These are phyloP conservation scores for Nakazawaea wyomingensis DNA, from an alignment of 805 yeast species.

Conservation along the genomic window DNA sequence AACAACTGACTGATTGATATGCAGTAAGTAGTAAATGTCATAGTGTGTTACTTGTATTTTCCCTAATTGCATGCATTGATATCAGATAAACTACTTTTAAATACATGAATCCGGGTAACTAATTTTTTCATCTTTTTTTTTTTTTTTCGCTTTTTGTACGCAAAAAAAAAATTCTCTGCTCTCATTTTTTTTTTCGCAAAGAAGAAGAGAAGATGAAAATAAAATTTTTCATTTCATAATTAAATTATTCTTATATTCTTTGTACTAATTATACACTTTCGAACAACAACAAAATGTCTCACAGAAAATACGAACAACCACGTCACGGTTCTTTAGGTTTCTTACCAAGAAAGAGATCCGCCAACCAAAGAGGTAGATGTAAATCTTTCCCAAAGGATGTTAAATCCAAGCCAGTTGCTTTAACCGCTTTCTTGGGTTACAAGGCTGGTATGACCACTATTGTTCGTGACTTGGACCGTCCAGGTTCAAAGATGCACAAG, in stretches of 20 bases:
- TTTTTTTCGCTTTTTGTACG: too few species aligned
- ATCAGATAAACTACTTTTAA: too few species aligned
- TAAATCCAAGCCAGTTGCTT: slow-evolving; percentile 94
- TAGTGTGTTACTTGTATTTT: too few species aligned
- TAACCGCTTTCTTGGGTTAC: slow-evolving; percentile 99
- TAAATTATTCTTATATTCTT: neutral
- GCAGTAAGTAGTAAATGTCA: too few species aligned
- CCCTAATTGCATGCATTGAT: too few species aligned
- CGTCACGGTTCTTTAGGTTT: slow-evolving; percentile 99
- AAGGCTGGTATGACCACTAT: slow-evolving; percentile 99
- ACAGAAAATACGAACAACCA: slow-evolving; percentile 99
- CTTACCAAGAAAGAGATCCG: slow-evolving; percentile 99
- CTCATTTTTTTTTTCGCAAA: too few species aligned
- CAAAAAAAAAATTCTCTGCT: too few species aligned
- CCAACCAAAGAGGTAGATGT: slow-evolving; percentile 97
- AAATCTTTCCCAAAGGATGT: slow-evolving; percentile 99
- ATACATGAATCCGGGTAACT: too few species aligned
- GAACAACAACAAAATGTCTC: slow-evolving; percentile 68
- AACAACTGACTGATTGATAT: too few species aligned
- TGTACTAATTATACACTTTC: slow-evolving; percentile 7
- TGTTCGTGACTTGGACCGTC: slow-evolving; percentile 99
- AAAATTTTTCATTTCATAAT: slow-evolving; percentile 7
- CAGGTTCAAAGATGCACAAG: slow-evolving; percentile 99
- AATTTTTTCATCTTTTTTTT: too few species aligned
- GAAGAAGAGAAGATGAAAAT: neutral